Percentiles rank a stretch among this genome's conserved stretches.
Conservation (phyloP, 306 rosid genomes). For the Dalbergia oliveri region DNA sequence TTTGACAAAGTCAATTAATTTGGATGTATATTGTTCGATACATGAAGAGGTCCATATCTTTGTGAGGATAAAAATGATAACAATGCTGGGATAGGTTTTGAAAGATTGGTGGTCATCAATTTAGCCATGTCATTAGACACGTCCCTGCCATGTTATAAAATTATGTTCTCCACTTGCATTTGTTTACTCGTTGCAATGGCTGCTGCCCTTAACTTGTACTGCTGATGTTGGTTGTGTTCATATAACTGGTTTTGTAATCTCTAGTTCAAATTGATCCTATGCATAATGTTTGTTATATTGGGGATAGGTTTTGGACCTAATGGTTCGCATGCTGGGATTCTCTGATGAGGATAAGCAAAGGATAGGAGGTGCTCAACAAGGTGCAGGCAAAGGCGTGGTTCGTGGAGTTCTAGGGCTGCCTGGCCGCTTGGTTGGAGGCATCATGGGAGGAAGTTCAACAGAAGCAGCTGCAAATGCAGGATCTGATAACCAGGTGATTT, state of each 20-base stretch:
- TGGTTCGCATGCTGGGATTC: slow-evolving; percentile 91
- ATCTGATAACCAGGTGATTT: slow-evolving; percentile 70
- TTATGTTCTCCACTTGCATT: slow-evolving; percentile 17
- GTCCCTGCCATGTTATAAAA: slow-evolving; percentile 5
- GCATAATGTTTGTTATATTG: slow-evolving; percentile 30
- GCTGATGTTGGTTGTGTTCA: slow-evolving; percentile 31
- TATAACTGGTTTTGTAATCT: slow-evolving; percentile 11
- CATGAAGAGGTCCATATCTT: background rate
- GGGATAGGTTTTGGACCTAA: slow-evolving; percentile 80
- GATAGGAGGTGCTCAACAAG: slow-evolving; percentile 78
- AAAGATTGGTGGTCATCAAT: background rate
- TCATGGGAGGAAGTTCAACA: slow-evolving; percentile 69
- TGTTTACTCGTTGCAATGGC: background rate
- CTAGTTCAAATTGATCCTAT: slow-evolving; percentile 1
- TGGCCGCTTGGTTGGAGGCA: slow-evolving; percentile 89
- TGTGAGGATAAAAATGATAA: slow-evolving; percentile 3
- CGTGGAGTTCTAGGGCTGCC: slow-evolving; percentile 84
- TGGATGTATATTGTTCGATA: background rate
- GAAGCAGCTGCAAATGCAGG: slow-evolving; percentile 53
- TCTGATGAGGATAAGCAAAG: slow-evolving; percentile 83
- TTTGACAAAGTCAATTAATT: slow-evolving; percentile 1
- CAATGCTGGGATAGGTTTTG: background rate
- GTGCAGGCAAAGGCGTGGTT: slow-evolving; percentile 80
- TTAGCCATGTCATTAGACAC: background rate
- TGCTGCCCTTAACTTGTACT: slow-evolving; percentile 21